Evolutionary conservation across 2,329 filamentous ascomycete genomes (phyloP), one percentile per base, ranked within the genome.

Genomic region (Microcera coccophila): DNA sequence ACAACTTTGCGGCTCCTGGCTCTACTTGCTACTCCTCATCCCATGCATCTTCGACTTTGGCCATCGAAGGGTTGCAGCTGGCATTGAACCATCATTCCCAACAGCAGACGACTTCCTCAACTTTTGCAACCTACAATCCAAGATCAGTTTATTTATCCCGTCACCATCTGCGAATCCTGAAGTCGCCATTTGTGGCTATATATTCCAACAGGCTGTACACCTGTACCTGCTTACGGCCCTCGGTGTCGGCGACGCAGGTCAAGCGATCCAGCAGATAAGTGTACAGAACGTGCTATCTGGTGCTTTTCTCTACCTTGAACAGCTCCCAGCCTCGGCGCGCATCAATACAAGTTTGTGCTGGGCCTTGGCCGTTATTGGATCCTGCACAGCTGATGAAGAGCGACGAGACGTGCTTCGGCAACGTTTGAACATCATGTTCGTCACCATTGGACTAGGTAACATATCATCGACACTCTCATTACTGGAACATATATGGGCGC

Each of bases 121-220:
- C 47, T 67, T 65, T 32, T 59, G 59, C 3, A 58, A 55, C 2
- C 46, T 68, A 4, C 62, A 67, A 37, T 45, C 56, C 4, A 57
- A 63, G 28, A 61, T 68, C 4, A 41, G 62, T 5, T 53, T 52
- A 16, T 68, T 61, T 57, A 47, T 55, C 5, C 64, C 65, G 42
- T 33, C 57, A 1, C 51, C 47, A 10, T 59, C 62, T 4, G 47
- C 47, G 20, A n/a, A 9, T 7, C 49, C 45, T 2, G 64, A 68
- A 36, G 61, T 65, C 7, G 57, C 58, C 11, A 40, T 66, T 4
- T 62, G 61, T 1, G 64, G 64, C 1, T 45, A 54, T 8, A 61
- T 68, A 17, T 68, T 65, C 40, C 61, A 68, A 39, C 62, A 68
- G 39, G 62, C 65, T 4, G 55, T 66, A 42, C 48, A 66, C 3